phyloP scores from a whole-genome alignment of 164 flowering plant species.

The Liriodendron chinense region DNA sequence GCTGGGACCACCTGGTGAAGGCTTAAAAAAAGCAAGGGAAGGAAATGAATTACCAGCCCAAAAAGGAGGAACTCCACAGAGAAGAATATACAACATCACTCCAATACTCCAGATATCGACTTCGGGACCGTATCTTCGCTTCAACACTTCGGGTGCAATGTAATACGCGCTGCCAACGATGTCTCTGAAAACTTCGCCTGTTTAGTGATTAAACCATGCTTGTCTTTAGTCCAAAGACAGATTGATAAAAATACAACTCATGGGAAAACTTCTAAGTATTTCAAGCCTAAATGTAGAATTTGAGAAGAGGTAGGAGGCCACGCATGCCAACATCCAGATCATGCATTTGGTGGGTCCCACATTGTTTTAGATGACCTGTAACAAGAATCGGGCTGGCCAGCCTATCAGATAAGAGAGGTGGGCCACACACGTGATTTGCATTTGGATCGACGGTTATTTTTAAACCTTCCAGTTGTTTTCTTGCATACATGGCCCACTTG shows the following conservation, averaged over 20 bases:
- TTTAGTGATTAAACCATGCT: neutral
- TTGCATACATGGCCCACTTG: neutral
- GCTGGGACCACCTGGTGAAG: neutral
- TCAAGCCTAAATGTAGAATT: neutral
- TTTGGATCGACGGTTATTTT: too few species aligned
- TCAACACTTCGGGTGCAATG: constrained; percentile 84
- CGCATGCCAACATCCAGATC: neutral
- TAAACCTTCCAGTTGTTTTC: neutral
- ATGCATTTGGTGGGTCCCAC: neutral
- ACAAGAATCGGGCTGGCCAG: neutral
- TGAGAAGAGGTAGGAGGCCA: neutral
- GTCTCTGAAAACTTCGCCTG: constrained; percentile 72
- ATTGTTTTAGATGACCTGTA: neutral
- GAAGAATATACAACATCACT: constrained; percentile 77
- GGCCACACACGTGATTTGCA: neutral
- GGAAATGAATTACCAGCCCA: constrained; percentile 59
- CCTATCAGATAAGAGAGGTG: neutral
- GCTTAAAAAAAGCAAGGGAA: neutral
- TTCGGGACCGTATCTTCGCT: constrained; percentile 79
- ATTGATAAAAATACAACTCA: neutral
- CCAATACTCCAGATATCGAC: constrained; percentile 88
- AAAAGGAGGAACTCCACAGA: constrained; percentile 83
- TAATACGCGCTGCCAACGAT: constrained; percentile 88
- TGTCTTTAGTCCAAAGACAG: neutral
- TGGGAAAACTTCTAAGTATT: neutral